A percentile compares a stretch with the other conserved stretches of the same genome.
These are phyloP conservation scores for slime mould (Dictyostelium discoideum) DNA, from an alignment of 78 protist genomes.

Conservation along the genomic window DNA sequence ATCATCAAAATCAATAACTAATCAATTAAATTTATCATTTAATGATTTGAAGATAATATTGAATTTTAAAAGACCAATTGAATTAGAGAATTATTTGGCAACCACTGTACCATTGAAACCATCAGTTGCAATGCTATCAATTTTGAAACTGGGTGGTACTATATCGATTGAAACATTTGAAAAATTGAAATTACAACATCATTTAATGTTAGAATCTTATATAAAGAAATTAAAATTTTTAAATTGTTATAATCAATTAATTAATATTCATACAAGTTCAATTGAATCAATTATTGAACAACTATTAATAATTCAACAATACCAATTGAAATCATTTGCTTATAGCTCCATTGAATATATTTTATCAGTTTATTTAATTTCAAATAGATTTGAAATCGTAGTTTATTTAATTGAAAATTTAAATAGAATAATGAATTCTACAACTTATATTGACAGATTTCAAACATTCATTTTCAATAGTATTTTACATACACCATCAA, in stretches of 20 bases:
- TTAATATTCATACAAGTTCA: not conserved
- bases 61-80: not conserved
- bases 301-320: not conserved
- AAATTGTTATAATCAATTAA: not conserved
- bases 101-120: not conserved
- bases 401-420: not conserved
- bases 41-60: not conserved
- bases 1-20: not conserved
- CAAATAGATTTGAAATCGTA: not conserved
- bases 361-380: not conserved
- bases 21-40: not conserved
- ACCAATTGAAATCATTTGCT: not conserved
- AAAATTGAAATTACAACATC: constrained; percentile 9
- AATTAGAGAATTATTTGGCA: not conserved
- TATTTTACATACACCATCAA: not conserved
- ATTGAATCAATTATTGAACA: not conserved
- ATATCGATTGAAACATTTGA: not conserved
- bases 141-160: not conserved
- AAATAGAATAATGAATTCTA: not conserved
- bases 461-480: not conserved
- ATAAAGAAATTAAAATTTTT: not conserved
- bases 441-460: not conserved
- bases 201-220: constrained; percentile 11
- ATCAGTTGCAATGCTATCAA: not conserved
- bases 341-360: not conserved